Evolutionary conservation across 1,139 yeast genomes (phyloP).

Genomic region (Suhomyces bokatorum): DNA sequence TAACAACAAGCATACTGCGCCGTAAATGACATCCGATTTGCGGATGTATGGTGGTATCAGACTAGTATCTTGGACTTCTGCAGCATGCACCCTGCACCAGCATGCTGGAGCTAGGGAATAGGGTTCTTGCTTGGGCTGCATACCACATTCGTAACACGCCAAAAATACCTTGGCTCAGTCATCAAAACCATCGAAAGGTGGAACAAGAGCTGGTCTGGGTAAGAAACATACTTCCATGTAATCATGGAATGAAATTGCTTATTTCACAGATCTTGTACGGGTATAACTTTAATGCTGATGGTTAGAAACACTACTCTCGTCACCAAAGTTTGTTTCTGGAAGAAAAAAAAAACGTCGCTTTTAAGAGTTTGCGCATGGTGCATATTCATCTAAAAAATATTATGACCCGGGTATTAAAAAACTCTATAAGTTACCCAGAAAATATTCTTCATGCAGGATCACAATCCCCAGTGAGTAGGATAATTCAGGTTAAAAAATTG

Average conservation of each 20-base stretch:
- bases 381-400: constrained; percentile 5
- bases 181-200: background rate
- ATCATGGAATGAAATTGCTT: background rate
- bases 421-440: background rate
- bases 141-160: background rate
- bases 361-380: constrained; percentile 10
- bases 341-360: constrained; percentile 5
- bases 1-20: too few relatives aligned
- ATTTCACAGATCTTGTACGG: background rate
- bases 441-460: background rate
- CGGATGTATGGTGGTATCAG: too few relatives aligned
- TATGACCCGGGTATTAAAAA: background rate
- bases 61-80: too few relatives aligned
- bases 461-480: background rate
- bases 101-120: too few relatives aligned
- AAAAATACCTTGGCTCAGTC: background rate
- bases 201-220: background rate
- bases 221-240: background rate
- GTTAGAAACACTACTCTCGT: background rate
- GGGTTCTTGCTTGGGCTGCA: too few relatives aligned
- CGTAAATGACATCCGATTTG: too few relatives aligned
- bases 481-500: background rate
- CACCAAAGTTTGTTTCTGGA: background rate
- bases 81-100: too few relatives aligned
- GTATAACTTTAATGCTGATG: background rate